Evolutionary conservation across 2,329 filamentous ascomycete genomes (phyloP), one percentile per base, ranked within the genome.

Genomic region (Monilinia fructicola): DNA sequence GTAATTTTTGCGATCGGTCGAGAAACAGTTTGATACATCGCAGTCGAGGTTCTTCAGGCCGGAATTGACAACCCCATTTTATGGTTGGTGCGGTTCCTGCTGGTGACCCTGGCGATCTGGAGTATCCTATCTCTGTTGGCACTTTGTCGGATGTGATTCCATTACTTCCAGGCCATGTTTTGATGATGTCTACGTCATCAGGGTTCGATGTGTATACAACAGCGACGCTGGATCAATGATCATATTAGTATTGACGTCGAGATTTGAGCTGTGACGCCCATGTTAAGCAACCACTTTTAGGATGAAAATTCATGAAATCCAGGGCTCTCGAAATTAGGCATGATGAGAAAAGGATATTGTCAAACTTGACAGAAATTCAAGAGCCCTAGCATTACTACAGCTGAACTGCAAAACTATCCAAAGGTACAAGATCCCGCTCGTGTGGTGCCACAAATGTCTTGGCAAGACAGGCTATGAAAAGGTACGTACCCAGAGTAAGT

Each of bases 61-160:
- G 88, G 81, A 93, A 91, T 76, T 93, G 90, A 76, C 93, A 93
- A 0, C 91, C 91, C 91, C 91, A 94, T 85, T 89, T 90, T 58
- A 86, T 74, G 1, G 75, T 83, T 9, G 85, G 82, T 10, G 79
- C 76, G 1, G 80, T 75, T n/a, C 76, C 81, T 2, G 75, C 70
- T 3, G 77, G 69, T 5, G 79, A 74, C 26, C 77, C 71, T 62
- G 78, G 74, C 64, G 80, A 77, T 42, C 79, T 77, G 67, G 84
- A 82, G 70, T 90, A 88, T 64, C 81, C 78, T 66, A 93, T 89
- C 77, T 93, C 90, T 18, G 90, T 92, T 1, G 91, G 90, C 2
- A 93, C 90, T 81, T 94, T 94, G 80, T 94, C 90, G 46, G 90
- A 92, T n/a, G 91, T 93, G 78, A 93, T 92, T 73, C 90, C 90